phyloP scores from a whole-genome alignment of 305 asterid genomes.

The Fraxinus paxiana region DNA sequence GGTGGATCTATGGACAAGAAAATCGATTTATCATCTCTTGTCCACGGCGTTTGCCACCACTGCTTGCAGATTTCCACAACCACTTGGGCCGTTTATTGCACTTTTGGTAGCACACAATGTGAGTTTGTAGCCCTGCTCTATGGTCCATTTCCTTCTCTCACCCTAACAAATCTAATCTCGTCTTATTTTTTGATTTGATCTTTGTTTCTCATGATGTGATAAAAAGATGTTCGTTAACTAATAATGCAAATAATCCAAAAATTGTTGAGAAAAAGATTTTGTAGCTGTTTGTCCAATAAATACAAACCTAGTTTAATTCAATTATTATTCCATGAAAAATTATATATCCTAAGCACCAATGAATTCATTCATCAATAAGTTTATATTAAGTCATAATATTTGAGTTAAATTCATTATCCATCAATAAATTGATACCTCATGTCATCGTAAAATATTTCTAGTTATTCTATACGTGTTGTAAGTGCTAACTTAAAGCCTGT shows the following conservation, averaged over 20 bases:
- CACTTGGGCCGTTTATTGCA: slow-evolving; percentile 26
- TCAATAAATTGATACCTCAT: neutral
- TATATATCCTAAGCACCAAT: neutral
- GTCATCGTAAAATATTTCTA: neutral
- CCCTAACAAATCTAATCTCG: slow-evolving; percentile 26
- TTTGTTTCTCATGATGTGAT: neutral
- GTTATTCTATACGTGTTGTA: neutral
- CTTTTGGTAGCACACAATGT: slow-evolving; percentile 20
- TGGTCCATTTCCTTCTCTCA: slow-evolving; percentile 28
- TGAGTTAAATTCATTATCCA: too few relatives aligned
- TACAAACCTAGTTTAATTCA: neutral
- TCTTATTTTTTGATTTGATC: neutral
- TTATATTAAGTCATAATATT: neutral
- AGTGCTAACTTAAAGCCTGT: neutral
- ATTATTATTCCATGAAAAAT: neutral
- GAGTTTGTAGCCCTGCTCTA: slow-evolving; percentile 1
- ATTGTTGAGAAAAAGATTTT: neutral
- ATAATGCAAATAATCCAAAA: neutral
- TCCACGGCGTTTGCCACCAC: neutral
- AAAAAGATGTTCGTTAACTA: neutral
- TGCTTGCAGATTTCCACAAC: slow-evolving; percentile 15
- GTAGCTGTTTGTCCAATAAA: neutral
- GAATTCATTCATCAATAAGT: neutral
- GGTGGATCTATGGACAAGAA: slow-evolving; percentile 24
- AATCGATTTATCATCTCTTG: slow-evolving; percentile 15